Base-by-base conservation (phyloP, 2,329 filamentous ascomycete species). In the Madurella fahalii region DNA sequence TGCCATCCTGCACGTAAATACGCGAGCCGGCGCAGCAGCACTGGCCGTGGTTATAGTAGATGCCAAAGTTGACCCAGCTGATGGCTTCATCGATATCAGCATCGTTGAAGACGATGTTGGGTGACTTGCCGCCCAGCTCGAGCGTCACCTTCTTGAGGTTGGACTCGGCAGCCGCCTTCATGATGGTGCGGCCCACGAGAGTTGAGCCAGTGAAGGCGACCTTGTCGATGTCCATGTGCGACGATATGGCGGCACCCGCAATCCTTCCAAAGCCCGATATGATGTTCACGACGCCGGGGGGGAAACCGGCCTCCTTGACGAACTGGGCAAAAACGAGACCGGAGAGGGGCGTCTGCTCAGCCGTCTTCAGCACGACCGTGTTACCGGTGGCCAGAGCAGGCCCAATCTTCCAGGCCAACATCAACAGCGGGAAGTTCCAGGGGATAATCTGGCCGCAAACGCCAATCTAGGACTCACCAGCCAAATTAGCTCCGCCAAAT, bases 361-460 rank as follows among this genome's bases (percentile, higher is more conserved):
- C 86, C 18, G 84, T 82, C 82, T 90, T 90, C 67, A 90, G 72
- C 66, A 90, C 80, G 53, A 90, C 68, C 4, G 78, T 82, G 81
- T 90, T 90, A 67, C 87, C 87, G 39, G 83, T 83, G 62, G 85
- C 84, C 65, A 90, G 76, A 43, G 86, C 86, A 47, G 86, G 86
- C 56, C 81, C 85, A 58, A 90, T 85, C 82, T 95, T 95, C 90
- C 90, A 95, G 50, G 81, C 80, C 69, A 80, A 80, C 87, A 92
- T 92, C 68, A 89, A 81, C 44, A 93, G 76, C 8, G 89, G 89
- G 76, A 90, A 93, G 78, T 93, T 93, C 89, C 89, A 92, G 59
- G 89, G 89, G 65, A 94, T 93, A 68, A 93, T 92, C 72, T 94
- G 89, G 67, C 86, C 90, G 71, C 89, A 91, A 56, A 91, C 87